Percentiles rank a stretch among this genome's conserved stretches.
phyloP scores from a whole-genome alignment of 306 rosid genomes.

The Lathyrus aphaca region DNA sequence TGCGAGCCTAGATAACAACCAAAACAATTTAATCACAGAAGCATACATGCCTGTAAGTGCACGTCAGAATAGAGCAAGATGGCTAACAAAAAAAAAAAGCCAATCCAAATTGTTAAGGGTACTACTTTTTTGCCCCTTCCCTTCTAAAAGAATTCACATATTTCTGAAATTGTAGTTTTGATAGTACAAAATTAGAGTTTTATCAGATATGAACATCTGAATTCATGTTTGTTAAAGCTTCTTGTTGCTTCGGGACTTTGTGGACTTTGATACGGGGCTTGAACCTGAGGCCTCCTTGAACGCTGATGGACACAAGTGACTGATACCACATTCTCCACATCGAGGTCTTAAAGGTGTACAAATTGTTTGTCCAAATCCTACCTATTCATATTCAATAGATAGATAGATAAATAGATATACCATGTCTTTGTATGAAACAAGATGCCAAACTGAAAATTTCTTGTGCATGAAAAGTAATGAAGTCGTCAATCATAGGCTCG shows the following conservation, averaged over 20 bases:
- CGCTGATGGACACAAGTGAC: slow-evolving; percentile 75
- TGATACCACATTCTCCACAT: slow-evolving; percentile 68
- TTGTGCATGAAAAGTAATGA: no score
- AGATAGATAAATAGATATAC: background rate
- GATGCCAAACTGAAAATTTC: background rate
- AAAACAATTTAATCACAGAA: slow-evolving; percentile 10
- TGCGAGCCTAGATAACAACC: background rate
- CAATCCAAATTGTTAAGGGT: background rate
- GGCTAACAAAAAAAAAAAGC: background rate
- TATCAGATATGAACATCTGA: background rate
- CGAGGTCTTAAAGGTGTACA: slow-evolving; percentile 90
- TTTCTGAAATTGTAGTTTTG: background rate
- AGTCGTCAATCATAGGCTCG: no score
- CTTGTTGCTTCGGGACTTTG: slow-evolving; percentile 46
- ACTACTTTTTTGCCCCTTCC: background rate
- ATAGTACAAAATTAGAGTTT: slow-evolving; percentile 2
- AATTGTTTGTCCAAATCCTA: slow-evolving; percentile 94
- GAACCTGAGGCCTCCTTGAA: slow-evolving; percentile 66
- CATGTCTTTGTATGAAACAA: background rate
- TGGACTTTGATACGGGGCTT: slow-evolving; percentile 58
- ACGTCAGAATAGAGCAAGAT: background rate
- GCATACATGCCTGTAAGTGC: background rate
- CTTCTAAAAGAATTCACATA: background rate
- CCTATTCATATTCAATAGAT: slow-evolving; percentile 52
- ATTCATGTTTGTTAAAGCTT: slow-evolving; percentile 38